Evolutionary conservation across 306 rosid species (phyloP), one percentile per base, ranked within the genome.

Genomic region (Rosa chinensis): DNA sequence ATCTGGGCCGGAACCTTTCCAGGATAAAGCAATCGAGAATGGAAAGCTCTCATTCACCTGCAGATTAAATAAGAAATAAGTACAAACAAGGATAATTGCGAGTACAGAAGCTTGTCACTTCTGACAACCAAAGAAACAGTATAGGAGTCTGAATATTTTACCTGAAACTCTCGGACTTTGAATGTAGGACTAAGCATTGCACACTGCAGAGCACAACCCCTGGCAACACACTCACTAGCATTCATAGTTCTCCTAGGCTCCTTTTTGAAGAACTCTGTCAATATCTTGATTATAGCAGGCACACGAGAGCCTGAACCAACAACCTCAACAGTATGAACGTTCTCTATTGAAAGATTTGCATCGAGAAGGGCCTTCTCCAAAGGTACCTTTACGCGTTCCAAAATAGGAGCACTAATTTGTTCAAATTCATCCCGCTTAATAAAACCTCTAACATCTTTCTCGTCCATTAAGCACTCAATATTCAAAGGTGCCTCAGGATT

Each of bases 171-270:
- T 49, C 99, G 81, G 0, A 96, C 98, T 90, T 91, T 93, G 82
- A 93, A 96, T 7, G 98, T 93, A 28, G 99, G 98, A 82, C 99
- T 96, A 58, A 96, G 97, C 76, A 96, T 93, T 14, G 99, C 99
- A 62, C 98, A 96, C 78, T 96, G 85, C 86, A 96, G 83, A 50
- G 99, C 99, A 87, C 92, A 87, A 70, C 99, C 99, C 79, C 90
- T 88, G 39, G 97, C 96, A 77, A 96, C 96, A 79, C 99, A 93
- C 75, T 96, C 99, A 73, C 98, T 93, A 8, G 98, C 97, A 82
- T 96, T 96, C 98, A 96, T 93, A 70, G 99, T 96, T 45, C 99
- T 88, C 86, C 97, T 89, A 42, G 99, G 98, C 81, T 96, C 99
- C 89, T 93, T 96, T 28, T 82, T 82, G 84, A 95, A 93, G 83